Evolutionary conservation across 2,329 filamentous ascomycete species (phyloP), one percentile per base, ranked within the genome.

Genomic region (Myrmaecium sp.): DNA sequence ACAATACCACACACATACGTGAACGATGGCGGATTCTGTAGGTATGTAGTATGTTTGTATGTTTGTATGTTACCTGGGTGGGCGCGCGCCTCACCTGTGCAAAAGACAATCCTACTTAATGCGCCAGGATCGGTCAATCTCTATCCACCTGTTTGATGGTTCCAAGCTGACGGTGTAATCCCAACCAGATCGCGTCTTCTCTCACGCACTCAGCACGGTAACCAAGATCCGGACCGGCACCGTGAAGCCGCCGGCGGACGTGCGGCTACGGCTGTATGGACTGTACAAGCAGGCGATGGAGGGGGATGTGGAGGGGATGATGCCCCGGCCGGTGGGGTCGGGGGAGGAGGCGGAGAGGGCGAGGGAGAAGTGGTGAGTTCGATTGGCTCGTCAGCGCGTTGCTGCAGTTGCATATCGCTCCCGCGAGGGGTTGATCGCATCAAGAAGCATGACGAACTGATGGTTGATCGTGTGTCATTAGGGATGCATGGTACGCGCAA

Each of bases 221-320:
- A 94, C 94, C 57, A 91, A 91, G 57, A 91, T 98, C 41, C 86
- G 89, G 47, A 93, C 84, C 11, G 86, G 89, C 36, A 82, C 82
- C 27, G 73, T 81, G 35, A 77, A 89, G 35, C 89, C 89, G 23
- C 89, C 89, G 25, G 70, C 83, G 2, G 62, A 67, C 33, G 84
- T 91, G 46, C 76, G 89, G 31, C 64, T 98, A 40, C 78, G 79
- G 31, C 76, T 98, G 34, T 98, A 98, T 74, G 89, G 89, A 36
- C 66, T 98, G 38, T 98, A 98, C 61, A 98, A 98, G 51, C 89
- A 98, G 55, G 83, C 83, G 35, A 95, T 95, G 89, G 84, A 98
- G 60, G 89, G 89, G 25, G 82, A 98, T 53, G 84, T 95, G 17
- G 79, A 89, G 39, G 80, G 81, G 25, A 82, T 95, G 26, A 91